Conservation (phyloP, 805 yeast species). For the Schizosaccharomyces lindneri region DNA sequence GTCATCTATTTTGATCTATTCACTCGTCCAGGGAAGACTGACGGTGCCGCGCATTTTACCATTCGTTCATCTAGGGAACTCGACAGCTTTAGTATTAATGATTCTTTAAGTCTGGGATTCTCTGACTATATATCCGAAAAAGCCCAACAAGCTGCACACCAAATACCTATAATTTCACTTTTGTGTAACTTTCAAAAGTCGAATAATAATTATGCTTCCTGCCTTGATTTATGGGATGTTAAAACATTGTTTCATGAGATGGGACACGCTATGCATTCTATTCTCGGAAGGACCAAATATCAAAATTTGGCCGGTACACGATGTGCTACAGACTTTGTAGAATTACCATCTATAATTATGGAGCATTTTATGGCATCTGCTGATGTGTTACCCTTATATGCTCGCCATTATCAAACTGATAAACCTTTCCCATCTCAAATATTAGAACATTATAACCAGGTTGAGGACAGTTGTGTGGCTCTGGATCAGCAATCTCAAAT, state of each 20-base stretch:
- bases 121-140: conserved; percentile 16
- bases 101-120: conserved; percentile 5
- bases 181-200: conserved; percentile 50
- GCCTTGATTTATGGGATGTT: conserved; percentile 50
- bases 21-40: conserved; percentile 46
- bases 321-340: conserved; percentile 90
- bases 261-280: conserved; percentile 98
- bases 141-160: conserved; percentile 21
- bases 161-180: conserved; percentile 70
- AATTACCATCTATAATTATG: conserved; percentile 87
- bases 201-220: conserved; percentile 22
- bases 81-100: conserved; percentile 17
- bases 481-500: conserved; percentile 65
- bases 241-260: conserved; percentile 92
- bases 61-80: conserved; percentile 78
- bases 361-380: conserved; percentile 73
- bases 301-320: conserved; percentile 90
- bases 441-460: conserved; percentile 24
- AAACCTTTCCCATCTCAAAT: conserved; percentile 28
- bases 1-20: conserved; percentile 71
- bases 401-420: conserved; percentile 45
- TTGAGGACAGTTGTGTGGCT: background rate
- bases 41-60: conserved; percentile 78
- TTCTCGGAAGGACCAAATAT: conserved; percentile 72
- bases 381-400: conserved; percentile 47